Percentiles rank a stretch among this genome's conserved stretches.
Conservation (phyloP, 2,329 filamentous ascomycete species). For the Metarhizium album region DNA sequence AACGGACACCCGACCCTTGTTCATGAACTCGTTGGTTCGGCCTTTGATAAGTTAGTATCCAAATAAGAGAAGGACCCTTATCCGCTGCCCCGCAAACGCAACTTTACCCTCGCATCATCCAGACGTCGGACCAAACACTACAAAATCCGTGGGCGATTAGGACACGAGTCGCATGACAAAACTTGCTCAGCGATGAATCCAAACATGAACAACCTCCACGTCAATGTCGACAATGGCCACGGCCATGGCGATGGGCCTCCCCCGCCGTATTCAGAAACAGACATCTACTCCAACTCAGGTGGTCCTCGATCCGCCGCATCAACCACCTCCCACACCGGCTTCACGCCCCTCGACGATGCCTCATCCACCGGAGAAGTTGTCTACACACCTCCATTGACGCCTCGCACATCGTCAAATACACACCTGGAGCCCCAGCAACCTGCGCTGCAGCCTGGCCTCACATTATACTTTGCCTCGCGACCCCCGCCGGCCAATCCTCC, state of each 20-base stretch:
- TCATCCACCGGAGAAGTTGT: conserved; percentile 35
- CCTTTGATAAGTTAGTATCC: too few relatives aligned
- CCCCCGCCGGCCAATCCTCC: conserved; percentile 14
- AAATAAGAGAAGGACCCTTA: too few relatives aligned
- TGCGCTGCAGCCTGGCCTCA: conserved; percentile 10
- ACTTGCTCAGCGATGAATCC: conserved; percentile 8
- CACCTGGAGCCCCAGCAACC: conserved; percentile 1
- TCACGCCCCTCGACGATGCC: conserved; percentile 20
- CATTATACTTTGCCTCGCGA: conserved; percentile 35
- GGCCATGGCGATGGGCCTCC: too few relatives aligned
- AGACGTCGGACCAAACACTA: neutral
- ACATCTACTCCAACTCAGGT: conserved; percentile 38
- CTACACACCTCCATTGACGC: conserved; percentile 38
- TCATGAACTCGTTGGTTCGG: too few relatives aligned
- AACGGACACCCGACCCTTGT: too few relatives aligned
- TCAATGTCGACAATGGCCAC: conserved; percentile 22
- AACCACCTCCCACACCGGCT: conserved; percentile 12
- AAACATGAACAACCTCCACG: conserved; percentile 9
- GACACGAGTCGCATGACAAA: neutral
- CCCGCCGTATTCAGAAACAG: conserved; percentile 47
- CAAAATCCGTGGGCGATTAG: neutral
- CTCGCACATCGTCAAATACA: conserved; percentile 19
- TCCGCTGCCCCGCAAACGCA: neutral
- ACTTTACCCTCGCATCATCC: neutral
- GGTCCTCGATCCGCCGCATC: conserved; percentile 13